phyloP scores from a whole-genome alignment of 306 rosid species.

The Prunus dulcis region DNA sequence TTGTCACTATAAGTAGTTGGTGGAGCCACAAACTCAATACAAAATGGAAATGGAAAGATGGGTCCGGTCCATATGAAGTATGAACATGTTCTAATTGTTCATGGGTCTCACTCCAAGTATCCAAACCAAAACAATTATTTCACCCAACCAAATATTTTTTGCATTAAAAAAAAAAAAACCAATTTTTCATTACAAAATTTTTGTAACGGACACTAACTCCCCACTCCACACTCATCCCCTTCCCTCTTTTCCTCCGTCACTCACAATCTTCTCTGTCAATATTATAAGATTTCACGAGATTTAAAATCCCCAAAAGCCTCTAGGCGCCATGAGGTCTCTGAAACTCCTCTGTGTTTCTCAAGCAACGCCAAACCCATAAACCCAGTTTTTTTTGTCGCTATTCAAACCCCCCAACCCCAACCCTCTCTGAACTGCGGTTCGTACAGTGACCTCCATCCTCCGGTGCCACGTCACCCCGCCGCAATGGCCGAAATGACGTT shows the following conservation, averaged over 20 bases:
- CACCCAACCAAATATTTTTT: not conserved
- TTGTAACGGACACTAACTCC: not conserved
- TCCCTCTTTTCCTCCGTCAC: not conserved
- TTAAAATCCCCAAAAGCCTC: not conserved
- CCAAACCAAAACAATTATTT: not conserved
- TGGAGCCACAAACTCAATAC: not conserved
- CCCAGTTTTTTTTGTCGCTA: not conserved
- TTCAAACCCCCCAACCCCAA: not conserved
- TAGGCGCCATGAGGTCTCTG: not conserved
- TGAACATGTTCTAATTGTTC: not conserved
- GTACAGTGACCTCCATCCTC: slow-evolving; percentile 1
- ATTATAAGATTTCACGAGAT: not conserved
- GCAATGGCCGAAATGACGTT: not conserved
- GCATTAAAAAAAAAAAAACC: no score
- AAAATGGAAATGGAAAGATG: not conserved
- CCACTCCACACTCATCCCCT: not conserved
- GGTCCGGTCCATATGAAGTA: not conserved
- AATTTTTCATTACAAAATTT: no score
- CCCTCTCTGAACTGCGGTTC: not conserved
- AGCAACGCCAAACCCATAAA: not conserved
- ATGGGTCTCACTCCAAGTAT: not conserved
- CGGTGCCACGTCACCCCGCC: not conserved
- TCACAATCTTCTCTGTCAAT: not conserved
- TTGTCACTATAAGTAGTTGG: not conserved
- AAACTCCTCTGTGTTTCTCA: not conserved